Percentiles rank a stretch among this genome's conserved stretches.
These are phyloP conservation scores for Nakazawaea ishiwadae DNA, from an alignment of 805 yeast species.

Conservation along the genomic window DNA sequence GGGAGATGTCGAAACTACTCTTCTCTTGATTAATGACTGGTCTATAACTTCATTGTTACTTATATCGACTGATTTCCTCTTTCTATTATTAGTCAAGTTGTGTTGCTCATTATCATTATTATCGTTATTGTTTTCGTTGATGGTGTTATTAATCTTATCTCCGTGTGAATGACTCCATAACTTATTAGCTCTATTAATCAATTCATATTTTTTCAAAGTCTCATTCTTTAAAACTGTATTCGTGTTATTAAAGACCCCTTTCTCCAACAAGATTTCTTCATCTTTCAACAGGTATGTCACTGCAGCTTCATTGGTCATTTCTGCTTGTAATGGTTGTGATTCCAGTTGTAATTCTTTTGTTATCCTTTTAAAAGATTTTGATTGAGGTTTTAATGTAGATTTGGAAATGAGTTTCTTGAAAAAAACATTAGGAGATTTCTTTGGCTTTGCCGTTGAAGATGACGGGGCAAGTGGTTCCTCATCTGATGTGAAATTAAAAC, in stretches of 20 bases:
- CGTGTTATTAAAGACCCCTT: conserved; percentile 5
- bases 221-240: conserved; percentile 7
- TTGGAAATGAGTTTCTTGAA: conserved; percentile 26
- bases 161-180: conserved; percentile 26
- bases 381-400: conserved; percentile 26
- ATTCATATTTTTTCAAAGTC: conserved; percentile 25
- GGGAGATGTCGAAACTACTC: conserved; percentile 20
- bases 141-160: background rate
- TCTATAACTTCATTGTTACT: background rate
- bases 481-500: too few relatives aligned
- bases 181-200: conserved; percentile 30
- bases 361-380: conserved; percentile 30
- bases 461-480: too few relatives aligned
- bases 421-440: conserved; percentile 18
- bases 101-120: conserved; percentile 10
- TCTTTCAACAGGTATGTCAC: conserved; percentile 27
- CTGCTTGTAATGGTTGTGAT: conserved; percentile 28
- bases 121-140: conserved; percentile 8
- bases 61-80: conserved; percentile 17
- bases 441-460: background rate
- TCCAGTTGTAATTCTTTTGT: conserved; percentile 29
- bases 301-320: conserved; percentile 29
- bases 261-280: conserved; percentile 20
- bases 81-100: conserved; percentile 11
- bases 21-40: conserved; percentile 15